Conservation (phyloP, 2,329 filamentous ascomycete genomes). For the Fusarium paranaense region DNA sequence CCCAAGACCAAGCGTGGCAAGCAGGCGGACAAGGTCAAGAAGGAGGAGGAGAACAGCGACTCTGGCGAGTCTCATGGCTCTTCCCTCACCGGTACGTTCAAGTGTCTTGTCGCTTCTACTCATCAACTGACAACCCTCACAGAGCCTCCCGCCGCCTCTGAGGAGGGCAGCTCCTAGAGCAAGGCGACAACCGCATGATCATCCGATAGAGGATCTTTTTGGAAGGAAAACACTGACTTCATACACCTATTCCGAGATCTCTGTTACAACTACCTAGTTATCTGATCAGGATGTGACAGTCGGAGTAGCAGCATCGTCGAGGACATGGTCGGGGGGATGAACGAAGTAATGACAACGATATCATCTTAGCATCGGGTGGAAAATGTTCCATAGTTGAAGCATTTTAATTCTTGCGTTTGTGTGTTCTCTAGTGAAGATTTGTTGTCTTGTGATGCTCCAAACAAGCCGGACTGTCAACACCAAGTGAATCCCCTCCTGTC, state of each 20-base stretch:
- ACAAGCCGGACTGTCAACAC: neutral
- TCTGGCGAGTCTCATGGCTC: slow-evolving; percentile 19
- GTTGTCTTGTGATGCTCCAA: neutral
- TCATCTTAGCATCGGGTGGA: neutral
- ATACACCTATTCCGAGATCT: slow-evolving; percentile 9
- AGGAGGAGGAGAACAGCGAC: slow-evolving; percentile 38
- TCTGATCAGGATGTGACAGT: slow-evolving; percentile 29
- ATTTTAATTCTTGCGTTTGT: neutral
- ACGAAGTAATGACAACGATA: neutral
- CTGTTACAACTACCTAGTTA: slow-evolving; percentile 19
- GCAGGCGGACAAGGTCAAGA: slow-evolving; percentile 30
- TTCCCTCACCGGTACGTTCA: slow-evolving; percentile 34
- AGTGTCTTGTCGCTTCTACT: neutral
- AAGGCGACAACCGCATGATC: neutral
- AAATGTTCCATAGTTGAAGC: neutral
- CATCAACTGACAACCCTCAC: neutral
- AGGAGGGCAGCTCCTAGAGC: slow-evolving; percentile 18
- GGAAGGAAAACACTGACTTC: neutral
- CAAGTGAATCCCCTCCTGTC: neutral
- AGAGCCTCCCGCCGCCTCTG: slow-evolving; percentile 34
- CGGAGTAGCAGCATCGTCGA: slow-evolving; percentile 22
- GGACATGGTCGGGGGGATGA: slow-evolving; percentile 6
- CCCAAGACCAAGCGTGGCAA: slow-evolving; percentile 22
- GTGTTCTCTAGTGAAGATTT: neutral
- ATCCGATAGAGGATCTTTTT: neutral